Evolutionary conservation across 306 rosid species (phyloP).

Genomic region (Biancaea sappan): DNA sequence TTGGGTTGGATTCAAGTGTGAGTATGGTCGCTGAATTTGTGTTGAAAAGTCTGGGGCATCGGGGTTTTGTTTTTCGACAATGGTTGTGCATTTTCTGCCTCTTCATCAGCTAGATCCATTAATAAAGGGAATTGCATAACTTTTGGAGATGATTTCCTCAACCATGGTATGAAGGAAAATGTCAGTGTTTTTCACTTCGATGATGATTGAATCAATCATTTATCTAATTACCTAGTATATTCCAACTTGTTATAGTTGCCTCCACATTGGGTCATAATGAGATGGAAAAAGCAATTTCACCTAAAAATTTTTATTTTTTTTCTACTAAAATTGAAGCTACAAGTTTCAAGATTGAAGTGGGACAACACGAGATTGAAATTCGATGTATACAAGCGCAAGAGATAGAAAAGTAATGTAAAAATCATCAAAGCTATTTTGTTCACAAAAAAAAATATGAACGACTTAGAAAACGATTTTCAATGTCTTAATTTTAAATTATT

Average conservation of each 20-base stretch:
- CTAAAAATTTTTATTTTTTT: too few relatives aligned
- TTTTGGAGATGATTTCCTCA: conserved; percentile 57
- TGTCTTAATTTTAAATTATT: not conserved
- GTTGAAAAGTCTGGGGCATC: conserved; percentile 56
- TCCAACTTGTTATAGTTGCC: conserved; percentile 75
- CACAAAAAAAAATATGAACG: not conserved
- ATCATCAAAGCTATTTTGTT: too few relatives aligned
- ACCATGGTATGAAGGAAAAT: conserved; percentile 25
- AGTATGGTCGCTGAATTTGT: conserved; percentile 58
- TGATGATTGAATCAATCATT: conserved; percentile 44
- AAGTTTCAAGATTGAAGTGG: too few relatives aligned
- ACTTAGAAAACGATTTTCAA: not conserved
- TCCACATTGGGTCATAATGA: conserved; percentile 56
- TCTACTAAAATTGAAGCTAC: too few relatives aligned
- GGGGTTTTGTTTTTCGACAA: conserved; percentile 76
- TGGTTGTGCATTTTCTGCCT: conserved; percentile 66
- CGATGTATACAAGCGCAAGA: too few relatives aligned
- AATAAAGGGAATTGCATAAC: conserved; percentile 61
- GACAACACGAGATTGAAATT: too few relatives aligned
- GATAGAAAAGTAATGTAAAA: too few relatives aligned
- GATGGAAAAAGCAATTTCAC: too few relatives aligned
- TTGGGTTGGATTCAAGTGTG: conserved; percentile 40
- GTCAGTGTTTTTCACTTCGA: conserved; percentile 60
- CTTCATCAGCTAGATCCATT: conserved; percentile 46
- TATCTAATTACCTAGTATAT: conserved; percentile 51